Evolutionary conservation across 768 basidiomycete species (phyloP).

Genomic region (Rhodotorula babjevae): DNA sequence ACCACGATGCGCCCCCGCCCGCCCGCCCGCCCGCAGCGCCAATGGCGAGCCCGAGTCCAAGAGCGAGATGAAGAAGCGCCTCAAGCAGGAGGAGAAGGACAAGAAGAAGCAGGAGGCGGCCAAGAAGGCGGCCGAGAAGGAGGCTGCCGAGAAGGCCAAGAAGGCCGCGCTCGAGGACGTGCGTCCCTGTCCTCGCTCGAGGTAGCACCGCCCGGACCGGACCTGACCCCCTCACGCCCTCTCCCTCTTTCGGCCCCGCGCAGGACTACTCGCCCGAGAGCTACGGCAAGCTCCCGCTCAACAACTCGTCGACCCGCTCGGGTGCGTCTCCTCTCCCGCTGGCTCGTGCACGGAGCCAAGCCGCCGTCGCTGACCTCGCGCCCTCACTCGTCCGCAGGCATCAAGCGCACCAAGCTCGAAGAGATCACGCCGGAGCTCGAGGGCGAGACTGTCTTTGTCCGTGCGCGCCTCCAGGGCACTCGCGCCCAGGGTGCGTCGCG

Average conservation of each 20-base stretch:
- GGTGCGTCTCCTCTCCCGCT: conserved; percentile 42
- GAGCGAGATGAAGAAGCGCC: conserved; percentile 82
- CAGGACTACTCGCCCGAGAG: conserved; percentile 61
- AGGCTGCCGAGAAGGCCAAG: conserved; percentile 66
- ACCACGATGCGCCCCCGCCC: too few species aligned
- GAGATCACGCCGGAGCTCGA: conserved; percentile 60
- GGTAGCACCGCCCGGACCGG: too few species aligned
- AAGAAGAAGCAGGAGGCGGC: conserved; percentile 83
- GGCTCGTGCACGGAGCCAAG: not conserved
- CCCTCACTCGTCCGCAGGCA: conserved; percentile 43
- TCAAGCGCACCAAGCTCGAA: conserved; percentile 61
- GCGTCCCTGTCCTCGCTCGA: conserved; percentile 13
- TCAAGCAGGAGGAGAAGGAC: conserved; percentile 85
- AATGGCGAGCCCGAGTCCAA: conserved; percentile 61
- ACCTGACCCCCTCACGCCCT: conserved; percentile 37
- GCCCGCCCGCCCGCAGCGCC: conserved; percentile 23
- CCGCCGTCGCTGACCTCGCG: not conserved
- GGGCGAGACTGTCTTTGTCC: conserved; percentile 71
- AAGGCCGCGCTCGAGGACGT: conserved; percentile 64
- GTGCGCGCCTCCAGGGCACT: conserved; percentile 84
- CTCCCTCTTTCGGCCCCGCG: not conserved
- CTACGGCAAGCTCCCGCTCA: conserved; percentile 82
- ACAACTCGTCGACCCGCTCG: conserved; percentile 78
- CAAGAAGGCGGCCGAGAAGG: conserved; percentile 75
- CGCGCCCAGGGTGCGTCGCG: conserved; percentile 64